Percentiles rank a stretch among this genome's conserved stretches.
Evolutionary conservation across 495 filamentous ascomycete genomes (phyloP).

Genomic region (Aspergillus olivimuriae): DNA sequence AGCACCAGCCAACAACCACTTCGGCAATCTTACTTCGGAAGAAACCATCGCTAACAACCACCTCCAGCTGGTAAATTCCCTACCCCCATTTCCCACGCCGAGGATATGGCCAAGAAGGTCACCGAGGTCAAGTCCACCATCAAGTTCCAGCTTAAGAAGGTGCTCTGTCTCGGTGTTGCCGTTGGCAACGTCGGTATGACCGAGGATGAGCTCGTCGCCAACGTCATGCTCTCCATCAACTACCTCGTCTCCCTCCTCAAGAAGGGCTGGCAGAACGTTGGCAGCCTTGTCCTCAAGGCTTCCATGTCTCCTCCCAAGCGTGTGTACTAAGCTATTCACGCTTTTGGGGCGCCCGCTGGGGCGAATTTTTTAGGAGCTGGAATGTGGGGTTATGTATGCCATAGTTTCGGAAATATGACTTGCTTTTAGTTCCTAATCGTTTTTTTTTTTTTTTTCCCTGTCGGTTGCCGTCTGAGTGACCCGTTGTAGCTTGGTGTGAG

Average conservation of each 20-base stretch:
- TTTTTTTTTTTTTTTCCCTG: too few species aligned
- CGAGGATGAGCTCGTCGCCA: conserved; percentile 89
- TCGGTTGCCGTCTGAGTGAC: too few species aligned
- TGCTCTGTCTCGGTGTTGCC: conserved; percentile 97
- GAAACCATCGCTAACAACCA: conserved; percentile 11
- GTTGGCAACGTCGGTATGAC: conserved; percentile 97
- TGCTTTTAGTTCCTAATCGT: conserved; percentile 21
- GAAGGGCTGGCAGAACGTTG: conserved; percentile 99
- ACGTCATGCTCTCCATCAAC: conserved; percentile 98
- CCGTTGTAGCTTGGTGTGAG: too few species aligned
- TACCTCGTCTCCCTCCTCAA: conserved; percentile 97
- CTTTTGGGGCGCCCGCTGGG: conserved; percentile 23
- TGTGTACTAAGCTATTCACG: conserved; percentile 67
- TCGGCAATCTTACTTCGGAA: background rate
- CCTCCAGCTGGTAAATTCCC: conserved; percentile 95
- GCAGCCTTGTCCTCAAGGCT: conserved; percentile 98
- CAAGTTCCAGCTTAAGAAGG: conserved; percentile 99
- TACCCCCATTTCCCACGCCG: conserved; percentile 89
- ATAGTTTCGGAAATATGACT: conserved; percentile 35
- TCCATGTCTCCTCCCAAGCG: conserved; percentile 97
- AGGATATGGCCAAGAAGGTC: conserved; percentile 89
- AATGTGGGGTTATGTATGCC: conserved; percentile 26
- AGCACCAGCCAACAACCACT: conserved; percentile 26
- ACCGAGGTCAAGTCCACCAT: conserved; percentile 99
- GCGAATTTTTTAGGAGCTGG: conserved; percentile 18